These are phyloP conservation scores for Fusarium sp. DNA, from an alignment of 2,329 filamentous ascomycete genomes.

Conservation along the genomic window DNA sequence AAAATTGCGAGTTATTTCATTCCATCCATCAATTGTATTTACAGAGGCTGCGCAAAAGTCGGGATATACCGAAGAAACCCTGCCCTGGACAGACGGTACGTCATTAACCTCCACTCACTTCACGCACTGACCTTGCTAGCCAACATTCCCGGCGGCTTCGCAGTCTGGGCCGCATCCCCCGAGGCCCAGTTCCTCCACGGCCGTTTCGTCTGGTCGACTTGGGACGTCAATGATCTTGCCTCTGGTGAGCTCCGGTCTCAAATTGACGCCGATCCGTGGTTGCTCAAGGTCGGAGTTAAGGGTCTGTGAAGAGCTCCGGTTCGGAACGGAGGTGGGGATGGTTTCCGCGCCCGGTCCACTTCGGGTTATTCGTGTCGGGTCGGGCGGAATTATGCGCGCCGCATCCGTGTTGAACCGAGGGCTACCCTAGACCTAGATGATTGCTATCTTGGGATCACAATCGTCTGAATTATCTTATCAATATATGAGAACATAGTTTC, in stretches of 20 bases:
- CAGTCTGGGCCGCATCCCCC: slow-evolving; percentile 56
- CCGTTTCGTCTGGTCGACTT: slow-evolving; percentile 62
- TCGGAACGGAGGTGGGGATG: background rate
- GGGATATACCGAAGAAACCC: slow-evolving; percentile 38
- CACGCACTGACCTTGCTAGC: slow-evolving; percentile 36
- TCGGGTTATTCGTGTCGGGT: background rate
- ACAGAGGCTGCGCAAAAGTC: slow-evolving; percentile 44
- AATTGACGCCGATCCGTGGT: slow-evolving; percentile 31
- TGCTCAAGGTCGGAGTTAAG: slow-evolving; percentile 42
- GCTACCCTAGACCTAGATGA: background rate
- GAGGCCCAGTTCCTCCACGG: slow-evolving; percentile 60
- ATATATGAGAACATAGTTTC: background rate
- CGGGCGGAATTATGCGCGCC: background rate
- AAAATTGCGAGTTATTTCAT: slow-evolving; percentile 54
- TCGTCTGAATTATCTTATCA: too few relatives aligned
- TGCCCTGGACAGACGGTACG: slow-evolving; percentile 39
- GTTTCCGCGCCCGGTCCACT: background rate
- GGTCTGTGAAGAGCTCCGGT: slow-evolving; percentile 14
- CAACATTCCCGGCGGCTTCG: slow-evolving; percentile 56
- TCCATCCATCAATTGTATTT: slow-evolving; percentile 54
- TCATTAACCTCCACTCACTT: rapidly evolving
- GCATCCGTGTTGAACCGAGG: background rate
- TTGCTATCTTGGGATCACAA: background rate
- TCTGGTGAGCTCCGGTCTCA: slow-evolving; percentile 9
- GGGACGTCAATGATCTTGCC: slow-evolving; percentile 62